Base-by-base conservation (phyloP, 495 filamentous ascomycete species). In the Podospora pseudocomata region DNA sequence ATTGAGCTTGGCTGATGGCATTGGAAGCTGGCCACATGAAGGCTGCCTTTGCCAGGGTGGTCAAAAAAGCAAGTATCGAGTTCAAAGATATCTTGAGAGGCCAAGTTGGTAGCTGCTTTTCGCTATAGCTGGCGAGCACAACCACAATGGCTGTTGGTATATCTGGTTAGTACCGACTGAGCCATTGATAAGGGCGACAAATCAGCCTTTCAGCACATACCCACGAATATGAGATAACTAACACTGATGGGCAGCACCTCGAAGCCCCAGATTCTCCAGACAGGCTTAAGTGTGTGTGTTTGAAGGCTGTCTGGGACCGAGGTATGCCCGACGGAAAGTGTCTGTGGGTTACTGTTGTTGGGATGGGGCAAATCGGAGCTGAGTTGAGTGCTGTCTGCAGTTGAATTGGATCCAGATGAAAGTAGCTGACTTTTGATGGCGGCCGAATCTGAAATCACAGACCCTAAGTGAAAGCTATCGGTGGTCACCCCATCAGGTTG, bases 1-100 rank as follows among this genome's bases (percentile, higher is more conserved):
- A 82, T 69, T 82, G 82, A 19, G 80, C 70, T 63, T 82, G 80
- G n/a, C 74, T 75, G 19, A 84, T 63, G 6, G 64, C 71, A 44
- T 78, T 73, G 7, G 73, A 70, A 44, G 82, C 68, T 1, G 76
- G 72, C 27, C 76, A 74, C 39, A 77, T 73, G 73, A 83, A 66
- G 3, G 68, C 61, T 49, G 78, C 72, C 62, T 80, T 81, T 64
- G 79, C 76, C 13, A 81, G 67, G 1, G 79, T 81, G 5, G 75
- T 76, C 34, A 83, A 69, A 5, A 84, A 67, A 9, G 81, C 81
- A 0, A 84, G 60, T 27, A 84, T 67, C 0, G 82, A 72, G 73
- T 83, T 82, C 39, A 82, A 77, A 0, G 78, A 80, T 76, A 59
- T 59, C 56, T 59, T 59, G 5, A 59, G 56, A 18, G 56, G 80